A percentile compares a stretch with the other conserved stretches of the same genome.
Evolutionary conservation across 176 grass and related monocot genomes (phyloP).

Genomic region (Secale cereale): DNA sequence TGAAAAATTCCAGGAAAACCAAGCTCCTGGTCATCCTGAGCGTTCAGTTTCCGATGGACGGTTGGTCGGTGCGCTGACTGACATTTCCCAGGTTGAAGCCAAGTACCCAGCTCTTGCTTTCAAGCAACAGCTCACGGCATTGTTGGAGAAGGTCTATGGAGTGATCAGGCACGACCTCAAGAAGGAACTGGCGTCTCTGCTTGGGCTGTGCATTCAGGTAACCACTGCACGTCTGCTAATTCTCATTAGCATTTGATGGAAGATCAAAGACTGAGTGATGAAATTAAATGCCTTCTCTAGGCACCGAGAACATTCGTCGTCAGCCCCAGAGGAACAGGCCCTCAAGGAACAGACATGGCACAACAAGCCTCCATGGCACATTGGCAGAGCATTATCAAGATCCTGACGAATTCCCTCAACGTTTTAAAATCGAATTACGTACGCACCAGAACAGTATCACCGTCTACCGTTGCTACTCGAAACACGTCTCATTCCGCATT

Average conservation of each 20-base stretch:
- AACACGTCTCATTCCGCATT: neutral
- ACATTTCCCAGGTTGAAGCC: constrained; percentile 61
- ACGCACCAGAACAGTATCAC: neutral
- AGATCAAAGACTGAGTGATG: neutral
- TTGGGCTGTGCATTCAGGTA: constrained; percentile 70
- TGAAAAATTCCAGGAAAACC: constrained; percentile 33
- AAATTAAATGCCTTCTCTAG: constrained; percentile 12
- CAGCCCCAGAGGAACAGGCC: constrained; percentile 40
- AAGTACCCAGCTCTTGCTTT: constrained; percentile 72
- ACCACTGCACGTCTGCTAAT: neutral
- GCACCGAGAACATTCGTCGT: constrained; percentile 50
- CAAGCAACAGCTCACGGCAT: constrained; percentile 66
- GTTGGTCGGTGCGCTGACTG: constrained; percentile 33
- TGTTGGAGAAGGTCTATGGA: constrained; percentile 77
- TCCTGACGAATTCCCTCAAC: constrained; percentile 48
- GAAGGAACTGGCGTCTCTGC: constrained; percentile 64
- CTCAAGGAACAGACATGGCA: constrained; percentile 49
- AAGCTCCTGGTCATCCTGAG: constrained; percentile 27
- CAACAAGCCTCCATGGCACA: constrained; percentile 55
- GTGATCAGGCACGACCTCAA: constrained; percentile 66
- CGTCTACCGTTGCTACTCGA: neutral
- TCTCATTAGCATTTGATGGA: neutral
- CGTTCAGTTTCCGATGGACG: constrained; percentile 34
- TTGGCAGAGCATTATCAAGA: constrained; percentile 65
- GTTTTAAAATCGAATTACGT: constrained; percentile 53